These are phyloP conservation scores for Eutrema salsugineum DNA, from an alignment of 441 rosid species.

Conservation along the genomic window DNA sequence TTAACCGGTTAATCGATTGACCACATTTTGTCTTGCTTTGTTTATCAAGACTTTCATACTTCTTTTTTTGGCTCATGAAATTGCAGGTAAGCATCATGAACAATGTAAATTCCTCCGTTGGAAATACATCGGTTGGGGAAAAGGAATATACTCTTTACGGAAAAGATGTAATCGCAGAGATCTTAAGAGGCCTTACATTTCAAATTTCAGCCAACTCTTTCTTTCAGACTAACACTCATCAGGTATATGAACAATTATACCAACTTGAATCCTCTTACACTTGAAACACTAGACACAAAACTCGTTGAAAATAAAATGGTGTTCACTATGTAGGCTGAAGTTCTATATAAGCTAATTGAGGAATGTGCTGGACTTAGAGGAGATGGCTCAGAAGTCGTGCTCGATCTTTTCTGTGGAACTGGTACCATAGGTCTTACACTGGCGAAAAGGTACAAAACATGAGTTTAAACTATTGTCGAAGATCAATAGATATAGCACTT, in stretches of 20 bases:
- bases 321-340: slow-evolving; percentile 64
- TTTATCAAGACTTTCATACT: background rate
- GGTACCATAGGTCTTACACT: slow-evolving; percentile 92
- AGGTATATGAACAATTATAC: slow-evolving; percentile 43
- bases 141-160: slow-evolving; percentile 77
- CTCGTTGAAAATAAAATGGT: background rate
- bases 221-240: slow-evolving; percentile 87
- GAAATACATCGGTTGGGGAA: slow-evolving; percentile 91
- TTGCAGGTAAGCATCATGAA: slow-evolving; percentile 78
- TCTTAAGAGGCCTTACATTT: slow-evolving; percentile 76
- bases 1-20: background rate
- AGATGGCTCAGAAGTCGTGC: slow-evolving; percentile 88
- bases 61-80: slow-evolving; percentile 12
- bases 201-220: slow-evolving; percentile 97
- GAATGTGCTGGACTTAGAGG: slow-evolving; percentile 77
- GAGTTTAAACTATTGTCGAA: background rate
- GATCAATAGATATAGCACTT: background rate
- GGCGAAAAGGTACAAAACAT: slow-evolving; percentile 54
- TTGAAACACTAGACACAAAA: background rate
- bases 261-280: background rate
- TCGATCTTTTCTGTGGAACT: slow-evolving; percentile 95
- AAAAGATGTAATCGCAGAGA: slow-evolving; percentile 69
- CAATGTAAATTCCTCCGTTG: slow-evolving; percentile 85
- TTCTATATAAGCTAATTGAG: slow-evolving; percentile 80
- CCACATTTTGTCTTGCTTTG: background rate